Evolutionary conservation across 1,284 basidiomycete genomes (phyloP), one percentile per base, ranked within the genome.

Genomic region (Meripilus lineatus): DNA sequence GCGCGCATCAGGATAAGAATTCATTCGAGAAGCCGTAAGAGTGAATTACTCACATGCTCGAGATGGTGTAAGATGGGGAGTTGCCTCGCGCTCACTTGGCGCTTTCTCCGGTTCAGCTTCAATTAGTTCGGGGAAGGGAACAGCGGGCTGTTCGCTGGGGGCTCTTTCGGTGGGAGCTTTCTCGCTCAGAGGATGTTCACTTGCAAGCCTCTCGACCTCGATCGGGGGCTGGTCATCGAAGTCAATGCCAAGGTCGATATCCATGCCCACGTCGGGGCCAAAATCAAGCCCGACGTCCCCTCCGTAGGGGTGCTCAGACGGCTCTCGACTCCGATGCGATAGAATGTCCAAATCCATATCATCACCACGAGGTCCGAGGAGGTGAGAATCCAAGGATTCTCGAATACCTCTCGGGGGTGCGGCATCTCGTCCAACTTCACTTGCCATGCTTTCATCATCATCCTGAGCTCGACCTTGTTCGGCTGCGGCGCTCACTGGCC

Each of bases 371-470:
- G 70, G 64, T 14, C 72, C 77, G 34, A 80, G 59, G 32, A 87
- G 60, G 48, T 77, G 74, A 8, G 77, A 81, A 46, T 71, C 79
- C 28, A 89, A 62, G 14, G 82, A 84, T 49, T 78, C 75, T 46
- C 70, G 65, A n/a, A 62, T 51, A 30, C 56, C 65, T 20, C 75
- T 67, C 25, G 67, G 68, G 5, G 62, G 59, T 22, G 69, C 69
- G 8, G 81, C 84, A 53, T 89, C 84, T 66, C 87, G 84, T 51
- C 84, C 86, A 25, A 84, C 72, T 51, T 84, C 88, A 33, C 89
- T 68, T 51, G 83, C 86, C 52, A 72, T 65, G 32, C 65, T 81
- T 43, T 84, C 81, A 14, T 66, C 62, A 20, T 73, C 46, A 49
- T 57, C 38, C 42, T 49, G 26, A 64, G 53, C 6, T 48, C 52